These are phyloP conservation scores for Kandelia obovata DNA, from an alignment of 345 rosid species.

Conservation along the genomic window DNA sequence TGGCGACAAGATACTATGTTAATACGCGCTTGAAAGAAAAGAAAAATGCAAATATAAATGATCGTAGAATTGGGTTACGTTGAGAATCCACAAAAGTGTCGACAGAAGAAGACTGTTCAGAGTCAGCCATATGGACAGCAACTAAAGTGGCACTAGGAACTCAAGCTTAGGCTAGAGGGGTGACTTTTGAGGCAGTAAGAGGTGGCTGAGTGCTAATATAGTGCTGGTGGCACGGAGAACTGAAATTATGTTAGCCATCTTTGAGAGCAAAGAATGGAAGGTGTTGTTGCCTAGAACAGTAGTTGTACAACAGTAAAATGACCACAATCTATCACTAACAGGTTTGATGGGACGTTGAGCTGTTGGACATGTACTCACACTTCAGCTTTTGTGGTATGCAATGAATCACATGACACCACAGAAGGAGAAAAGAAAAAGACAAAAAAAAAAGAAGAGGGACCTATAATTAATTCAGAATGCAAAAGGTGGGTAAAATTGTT, in stretches of 20 bases:
- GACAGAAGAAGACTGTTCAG: constrained; percentile 45
- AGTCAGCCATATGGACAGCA: constrained; percentile 41
- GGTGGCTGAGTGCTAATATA: neutral
- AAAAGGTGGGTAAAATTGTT: too few species aligned
- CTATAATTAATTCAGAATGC: too few species aligned
- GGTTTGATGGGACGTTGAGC: constrained; percentile 2
- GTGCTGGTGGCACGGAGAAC: neutral
- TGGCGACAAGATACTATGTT: neutral
- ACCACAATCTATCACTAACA: neutral
- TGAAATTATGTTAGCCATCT: neutral
- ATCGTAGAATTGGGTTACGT: constrained; percentile 25
- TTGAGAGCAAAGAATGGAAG: neutral
- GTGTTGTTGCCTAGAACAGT: constrained; percentile 12
- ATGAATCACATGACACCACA: neutral
- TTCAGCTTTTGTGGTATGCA: neutral
- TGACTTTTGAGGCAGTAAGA: neutral
- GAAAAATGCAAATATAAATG: too few species aligned
- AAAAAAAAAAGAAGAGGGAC: neutral
- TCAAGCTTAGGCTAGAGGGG: neutral
- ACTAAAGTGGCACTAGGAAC: neutral
- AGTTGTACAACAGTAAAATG: neutral
- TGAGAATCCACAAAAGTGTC: constrained; percentile 28
- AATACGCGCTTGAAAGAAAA: neutral
- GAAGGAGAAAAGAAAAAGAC: neutral
- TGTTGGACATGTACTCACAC: neutral